phyloP scores from a whole-genome alignment of 1,284 basidiomycete species.

The Lignosus rhinocerotis region DNA sequence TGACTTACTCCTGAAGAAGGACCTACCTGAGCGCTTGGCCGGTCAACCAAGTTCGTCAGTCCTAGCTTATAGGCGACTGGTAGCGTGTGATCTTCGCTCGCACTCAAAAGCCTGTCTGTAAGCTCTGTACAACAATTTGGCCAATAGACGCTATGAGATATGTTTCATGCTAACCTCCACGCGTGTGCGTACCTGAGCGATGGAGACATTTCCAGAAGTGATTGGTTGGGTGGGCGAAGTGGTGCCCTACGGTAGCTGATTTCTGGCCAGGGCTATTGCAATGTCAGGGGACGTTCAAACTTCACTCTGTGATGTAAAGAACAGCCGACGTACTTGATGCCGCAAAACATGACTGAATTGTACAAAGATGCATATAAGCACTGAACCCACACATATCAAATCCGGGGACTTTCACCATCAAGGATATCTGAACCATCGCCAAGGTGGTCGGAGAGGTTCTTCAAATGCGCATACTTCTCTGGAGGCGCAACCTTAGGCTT shows the following conservation, averaged over 20 bases:
- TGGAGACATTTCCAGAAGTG: conserved; percentile 65
- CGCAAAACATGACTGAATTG: conserved; percentile 33
- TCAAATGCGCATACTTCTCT: conserved; percentile 36
- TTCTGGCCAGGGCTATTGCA: conserved; percentile 52
- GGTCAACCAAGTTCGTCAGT: conserved; percentile 32
- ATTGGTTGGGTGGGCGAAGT: conserved; percentile 74
- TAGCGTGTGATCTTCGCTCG: conserved; percentile 29
- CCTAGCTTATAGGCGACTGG: conserved; percentile 28
- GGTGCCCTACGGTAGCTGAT: conserved; percentile 65
- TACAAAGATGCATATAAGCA: not conserved
- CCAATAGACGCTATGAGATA: not conserved
- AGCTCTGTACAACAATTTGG: conserved; percentile 13
- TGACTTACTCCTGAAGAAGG: not conserved
- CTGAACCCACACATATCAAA: not conserved
- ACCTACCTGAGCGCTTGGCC: conserved; percentile 30
- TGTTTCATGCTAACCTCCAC: not conserved
- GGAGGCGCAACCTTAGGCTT: conserved; percentile 31
- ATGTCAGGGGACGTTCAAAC: not conserved
- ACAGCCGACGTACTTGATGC: conserved; percentile 31
- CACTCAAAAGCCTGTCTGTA: conserved; percentile 23
- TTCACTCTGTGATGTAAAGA: not conserved
- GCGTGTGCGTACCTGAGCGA: conserved; percentile 43
- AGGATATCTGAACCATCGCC: conserved; percentile 33
- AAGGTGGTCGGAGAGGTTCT: conserved; percentile 41
- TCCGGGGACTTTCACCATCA: conserved; percentile 37